Percentiles rank a stretch among this genome's conserved stretches.
Evolutionary conservation across 768 basidiomycete genomes (phyloP).

Genomic region (Russula olivacea): DNA sequence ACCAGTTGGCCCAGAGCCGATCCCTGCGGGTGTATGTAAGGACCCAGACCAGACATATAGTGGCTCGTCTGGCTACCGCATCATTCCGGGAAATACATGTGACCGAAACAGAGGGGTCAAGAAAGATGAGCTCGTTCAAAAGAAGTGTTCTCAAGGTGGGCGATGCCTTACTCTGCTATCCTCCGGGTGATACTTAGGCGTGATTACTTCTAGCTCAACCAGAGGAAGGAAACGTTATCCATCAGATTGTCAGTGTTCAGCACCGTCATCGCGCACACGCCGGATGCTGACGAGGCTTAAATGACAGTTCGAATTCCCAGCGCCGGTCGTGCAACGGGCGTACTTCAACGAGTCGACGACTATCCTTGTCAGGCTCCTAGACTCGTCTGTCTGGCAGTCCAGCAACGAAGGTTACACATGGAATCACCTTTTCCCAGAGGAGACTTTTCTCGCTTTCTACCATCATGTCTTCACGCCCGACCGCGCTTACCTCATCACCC

Average conservation of each 20-base stretch:
- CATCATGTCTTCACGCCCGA: constrained; percentile 76
- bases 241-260: constrained; percentile 56
- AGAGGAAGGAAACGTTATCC: constrained; percentile 66
- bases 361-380: constrained; percentile 72
- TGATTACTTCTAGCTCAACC: constrained; percentile 55
- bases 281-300: neutral
- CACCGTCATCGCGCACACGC: neutral
- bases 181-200: neutral
- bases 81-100: constrained; percentile 92
- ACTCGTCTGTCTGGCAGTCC: constrained; percentile 86
- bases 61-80: constrained; percentile 89
- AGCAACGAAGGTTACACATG: constrained; percentile 93
- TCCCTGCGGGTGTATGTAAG: constrained; percentile 68
- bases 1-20: constrained; percentile 80
- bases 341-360: constrained; percentile 87
- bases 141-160: constrained; percentile 73
- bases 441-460: constrained; percentile 75
- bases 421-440: constrained; percentile 54
- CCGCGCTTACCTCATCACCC: constrained; percentile 88
- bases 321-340: constrained; percentile 61
- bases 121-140: constrained; percentile 65
- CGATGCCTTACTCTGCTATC: neutral
- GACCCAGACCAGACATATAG: constrained; percentile 55
- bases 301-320: constrained; percentile 57
- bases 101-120: constrained; percentile 46